phyloP scores from a whole-genome alignment of 2,329 filamentous ascomycete species.

The Claviceps africana region DNA sequence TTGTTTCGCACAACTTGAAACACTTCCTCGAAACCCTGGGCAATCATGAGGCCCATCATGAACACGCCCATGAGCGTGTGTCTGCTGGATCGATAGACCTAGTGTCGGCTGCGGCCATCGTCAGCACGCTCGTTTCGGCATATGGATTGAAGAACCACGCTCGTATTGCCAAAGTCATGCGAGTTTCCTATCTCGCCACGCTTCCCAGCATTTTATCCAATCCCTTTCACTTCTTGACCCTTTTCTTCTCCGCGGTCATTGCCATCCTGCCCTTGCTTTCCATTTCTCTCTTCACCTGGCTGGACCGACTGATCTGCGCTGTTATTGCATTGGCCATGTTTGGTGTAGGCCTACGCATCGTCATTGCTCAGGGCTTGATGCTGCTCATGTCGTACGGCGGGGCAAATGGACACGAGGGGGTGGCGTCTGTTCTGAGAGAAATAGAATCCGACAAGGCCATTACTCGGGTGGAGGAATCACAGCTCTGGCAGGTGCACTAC shows the following conservation, averaged over 20 bases:
- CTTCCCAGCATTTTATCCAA: conserved; percentile 83
- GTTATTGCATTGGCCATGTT: conserved; percentile 84
- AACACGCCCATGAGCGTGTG: conserved; percentile 50
- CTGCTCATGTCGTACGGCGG: conserved; percentile 75
- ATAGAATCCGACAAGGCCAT: conserved; percentile 71
- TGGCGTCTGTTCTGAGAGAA: conserved; percentile 66
- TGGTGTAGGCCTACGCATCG: conserved; percentile 66
- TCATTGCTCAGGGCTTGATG: conserved; percentile 80
- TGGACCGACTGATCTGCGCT: conserved; percentile 70
- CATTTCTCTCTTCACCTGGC: conserved; percentile 65
- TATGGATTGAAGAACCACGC: conserved; percentile 81
- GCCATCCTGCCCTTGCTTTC: conserved; percentile 71
- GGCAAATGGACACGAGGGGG: conserved; percentile 28
- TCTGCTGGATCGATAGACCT: conserved; percentile 67
- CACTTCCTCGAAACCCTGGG: conserved; percentile 62
- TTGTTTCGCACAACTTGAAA: conserved; percentile 86
- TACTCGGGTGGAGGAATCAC: conserved; percentile 68
- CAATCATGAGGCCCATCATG: conserved; percentile 57
- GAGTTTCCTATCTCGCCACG: conserved; percentile 66
- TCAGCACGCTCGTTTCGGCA: conserved; percentile 72
- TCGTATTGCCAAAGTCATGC: conserved; percentile 82
- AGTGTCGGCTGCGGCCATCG: conserved; percentile 67
- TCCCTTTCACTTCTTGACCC: conserved; percentile 84
- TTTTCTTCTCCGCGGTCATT: conserved; percentile 71
- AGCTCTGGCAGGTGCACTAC: conserved; percentile 98